Conservation (phyloP, 257 asterid species). For the Ligustrum vulgare region DNA sequence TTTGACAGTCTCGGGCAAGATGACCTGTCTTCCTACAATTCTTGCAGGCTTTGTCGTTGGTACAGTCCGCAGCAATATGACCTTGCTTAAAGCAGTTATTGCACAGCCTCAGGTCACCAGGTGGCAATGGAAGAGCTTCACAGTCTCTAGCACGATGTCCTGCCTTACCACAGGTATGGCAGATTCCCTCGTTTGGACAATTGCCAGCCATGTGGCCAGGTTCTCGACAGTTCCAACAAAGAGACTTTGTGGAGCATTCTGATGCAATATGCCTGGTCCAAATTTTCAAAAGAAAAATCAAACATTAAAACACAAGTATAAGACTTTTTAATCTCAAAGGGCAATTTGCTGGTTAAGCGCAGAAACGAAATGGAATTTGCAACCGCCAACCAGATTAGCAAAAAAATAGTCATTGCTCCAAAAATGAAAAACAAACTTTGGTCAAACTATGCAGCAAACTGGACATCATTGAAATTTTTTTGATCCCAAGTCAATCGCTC, state of each 20-base stretch:
- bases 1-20: conserved; percentile 67
- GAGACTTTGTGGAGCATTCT: conserved; percentile 75
- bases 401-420: not conserved
- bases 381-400: not conserved
- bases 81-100: conserved; percentile 87
- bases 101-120: conserved; percentile 78
- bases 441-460: not conserved
- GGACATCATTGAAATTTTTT: not conserved
- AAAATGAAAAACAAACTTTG: not conserved
- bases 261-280: conserved; percentile 67
- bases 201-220: conserved; percentile 83
- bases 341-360: not conserved
- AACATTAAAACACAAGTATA: conserved; percentile 18
- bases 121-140: conserved; percentile 49
- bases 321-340: not conserved
- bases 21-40: conserved; percentile 78
- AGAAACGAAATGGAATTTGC: not conserved
- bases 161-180: conserved; percentile 82
- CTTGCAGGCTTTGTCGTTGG: conserved; percentile 82
- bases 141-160: conserved; percentile 83
- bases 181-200: conserved; percentile 78
- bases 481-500: not conserved
- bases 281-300: conserved; percentile 16
- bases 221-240: conserved; percentile 87
- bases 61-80: conserved; percentile 70